phyloP scores from a whole-genome alignment of 208 protist genomes.

The Crithidia bombi region DNA sequence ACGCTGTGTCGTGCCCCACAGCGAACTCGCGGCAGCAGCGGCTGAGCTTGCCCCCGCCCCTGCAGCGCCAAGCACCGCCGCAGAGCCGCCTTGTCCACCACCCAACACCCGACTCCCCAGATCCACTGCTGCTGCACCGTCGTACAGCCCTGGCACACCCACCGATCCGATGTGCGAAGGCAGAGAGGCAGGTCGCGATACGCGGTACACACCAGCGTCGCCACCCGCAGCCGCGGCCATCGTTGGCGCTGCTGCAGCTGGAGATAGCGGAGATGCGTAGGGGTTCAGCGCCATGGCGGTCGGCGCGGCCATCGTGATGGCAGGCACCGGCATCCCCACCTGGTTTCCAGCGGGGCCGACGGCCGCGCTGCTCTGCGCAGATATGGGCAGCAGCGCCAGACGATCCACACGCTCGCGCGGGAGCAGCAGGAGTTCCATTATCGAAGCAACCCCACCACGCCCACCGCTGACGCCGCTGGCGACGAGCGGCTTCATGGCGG shows the following conservation, averaged over 20 bases:
- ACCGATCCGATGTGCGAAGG: background rate
- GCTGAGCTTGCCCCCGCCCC: constrained; percentile 15
- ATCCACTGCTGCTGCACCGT: background rate
- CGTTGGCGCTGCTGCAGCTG: background rate
- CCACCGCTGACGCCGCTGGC: background rate
- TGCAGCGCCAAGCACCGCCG: constrained; percentile 6
- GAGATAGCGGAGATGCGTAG: background rate
- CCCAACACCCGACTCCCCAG: background rate
- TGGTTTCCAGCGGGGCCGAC: background rate
- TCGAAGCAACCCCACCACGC: background rate
- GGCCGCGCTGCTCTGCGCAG: background rate
- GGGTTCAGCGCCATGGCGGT: constrained; percentile 7
- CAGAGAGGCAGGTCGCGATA: background rate
- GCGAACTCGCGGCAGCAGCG: constrained; percentile 28
- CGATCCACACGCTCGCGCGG: constrained; percentile 21
- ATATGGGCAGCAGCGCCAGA: constrained; percentile 23
- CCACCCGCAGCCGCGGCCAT: background rate
- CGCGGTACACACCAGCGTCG: background rate
- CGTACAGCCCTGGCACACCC: constrained; percentile 5
- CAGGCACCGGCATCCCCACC: background rate
- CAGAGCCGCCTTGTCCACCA: background rate
- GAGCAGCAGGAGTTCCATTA: constrained; percentile 15
- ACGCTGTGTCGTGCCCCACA: constrained; percentile 43
- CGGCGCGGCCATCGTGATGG: constrained; percentile 1
- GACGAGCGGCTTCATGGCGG: constrained; percentile 1